Evolutionary conservation across 495 filamentous ascomycete genomes (phyloP).

Genomic region (Rhypophila decipiens): DNA sequence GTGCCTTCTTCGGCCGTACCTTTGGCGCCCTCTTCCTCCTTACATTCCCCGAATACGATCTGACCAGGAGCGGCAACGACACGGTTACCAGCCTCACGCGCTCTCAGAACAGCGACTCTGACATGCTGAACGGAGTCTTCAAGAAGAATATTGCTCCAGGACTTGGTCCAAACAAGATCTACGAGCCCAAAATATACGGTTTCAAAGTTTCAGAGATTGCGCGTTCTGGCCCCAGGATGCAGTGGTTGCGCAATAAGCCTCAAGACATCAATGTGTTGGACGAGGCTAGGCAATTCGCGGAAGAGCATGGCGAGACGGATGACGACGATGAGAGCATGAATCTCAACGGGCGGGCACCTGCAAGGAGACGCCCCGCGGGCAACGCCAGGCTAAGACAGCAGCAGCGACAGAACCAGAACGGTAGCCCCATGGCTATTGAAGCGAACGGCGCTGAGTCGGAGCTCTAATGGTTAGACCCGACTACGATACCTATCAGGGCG

Average conservation of each 20-base stretch:
- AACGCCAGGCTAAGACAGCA: conserved; percentile 17
- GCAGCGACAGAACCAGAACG: conserved; percentile 29
- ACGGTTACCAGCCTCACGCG: conserved; percentile 32
- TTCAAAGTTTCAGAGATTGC: conserved; percentile 88
- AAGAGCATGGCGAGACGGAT: conserved; percentile 39
- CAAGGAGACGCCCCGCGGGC: conserved; percentile 29
- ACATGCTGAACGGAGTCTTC: conserved; percentile 75
- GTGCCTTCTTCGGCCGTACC: conserved; percentile 95
- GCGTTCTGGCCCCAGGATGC: conserved; percentile 85
- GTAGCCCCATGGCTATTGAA: conserved; percentile 49
- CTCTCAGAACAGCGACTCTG: conserved; percentile 33
- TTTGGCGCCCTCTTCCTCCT: conserved; percentile 93
- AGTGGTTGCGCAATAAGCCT: conserved; percentile 86
- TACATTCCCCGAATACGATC: conserved; percentile 92
- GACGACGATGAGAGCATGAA: conserved; percentile 43
- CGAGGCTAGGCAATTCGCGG: conserved; percentile 58
- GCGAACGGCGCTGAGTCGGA: conserved; percentile 44
- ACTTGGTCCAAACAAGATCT: conserved; percentile 74
- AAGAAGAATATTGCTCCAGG: conserved; percentile 81
- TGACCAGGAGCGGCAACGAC: conserved; percentile 50
- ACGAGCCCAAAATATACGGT: conserved; percentile 94
- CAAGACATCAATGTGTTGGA: conserved; percentile 73
- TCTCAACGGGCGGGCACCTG: conserved; percentile 27
- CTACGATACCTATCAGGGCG: too few relatives aligned
- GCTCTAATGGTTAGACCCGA: conserved; percentile 19